Evolutionary conservation across 352 stramenopile genomes (phyloP), one percentile per base, ranked within the genome.

Genomic region (Aphanomyces stellatus): DNA sequence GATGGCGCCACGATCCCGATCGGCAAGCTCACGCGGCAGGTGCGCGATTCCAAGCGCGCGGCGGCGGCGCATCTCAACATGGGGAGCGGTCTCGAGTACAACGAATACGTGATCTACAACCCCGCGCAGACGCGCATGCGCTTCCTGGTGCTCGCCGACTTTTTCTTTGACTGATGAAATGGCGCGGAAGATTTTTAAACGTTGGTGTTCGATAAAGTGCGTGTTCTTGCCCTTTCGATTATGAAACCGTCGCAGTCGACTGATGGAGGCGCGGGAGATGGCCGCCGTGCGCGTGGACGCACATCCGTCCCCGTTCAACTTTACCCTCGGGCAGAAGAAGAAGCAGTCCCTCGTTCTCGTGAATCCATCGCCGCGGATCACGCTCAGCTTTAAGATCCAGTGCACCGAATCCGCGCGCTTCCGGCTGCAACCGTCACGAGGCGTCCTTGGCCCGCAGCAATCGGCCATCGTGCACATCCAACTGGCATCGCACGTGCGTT

Each of bases 31-130:
- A 57, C 19, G 60, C 60, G 34, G n/a, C 17, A 46, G 2, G 13
- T 8, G 13, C 25, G 41, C 17, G 30, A 43, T 19, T 19, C 76
- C 42, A 79, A 76, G 2, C 79, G 79, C 15, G 72, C 78, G 10
- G 77, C 79, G 35, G 72, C 78, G 10, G 77, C 79, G 35, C 75
- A 91, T 30, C 13, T 56, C 5, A 10, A 42, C 43, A 41, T 49
- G 35, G 71, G 74, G 22, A 85, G 76, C 17, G 81, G 76, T 11
- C 73, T 88, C 56, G 74, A 77, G 56, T 81, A 91, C 73, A 92
- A 83, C 65, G 85, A 94, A 71, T 95, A 87, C 76, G 88, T 95
- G 65, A 83, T 95, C 51, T 93, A 90, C 80, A 90, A 95, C 67
- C 69, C 77, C 19, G 76, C 74, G 53, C 86, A 92, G 62, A 82